These are phyloP conservation scores for Rosa lucieae DNA, from an alignment of 306 rosid species.

Conservation along the genomic window DNA sequence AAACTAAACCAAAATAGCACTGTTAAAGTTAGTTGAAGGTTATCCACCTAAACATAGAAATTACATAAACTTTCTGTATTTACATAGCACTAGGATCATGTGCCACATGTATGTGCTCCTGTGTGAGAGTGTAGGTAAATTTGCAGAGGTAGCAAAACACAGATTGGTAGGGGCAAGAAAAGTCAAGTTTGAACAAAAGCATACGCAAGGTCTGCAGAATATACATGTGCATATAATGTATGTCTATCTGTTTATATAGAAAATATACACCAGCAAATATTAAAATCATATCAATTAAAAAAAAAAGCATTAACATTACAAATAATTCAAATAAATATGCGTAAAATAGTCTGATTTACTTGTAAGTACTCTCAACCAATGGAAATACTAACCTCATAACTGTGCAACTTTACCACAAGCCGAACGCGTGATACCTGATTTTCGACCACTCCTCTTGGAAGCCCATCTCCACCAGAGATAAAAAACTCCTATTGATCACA, in stretches of 20 bases:
- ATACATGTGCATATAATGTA: not conserved
- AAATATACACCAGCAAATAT: not conserved
- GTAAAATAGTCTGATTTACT: not conserved
- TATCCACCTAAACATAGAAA: not conserved
- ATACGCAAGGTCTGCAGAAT: not conserved
- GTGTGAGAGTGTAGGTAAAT: not conserved
- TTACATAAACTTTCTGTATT: not conserved
- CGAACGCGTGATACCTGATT: constrained; percentile 89
- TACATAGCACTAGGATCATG: not conserved
- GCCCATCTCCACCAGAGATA: constrained; percentile 98
- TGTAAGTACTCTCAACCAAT: constrained; percentile 13
- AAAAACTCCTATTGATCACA: constrained; percentile 71
- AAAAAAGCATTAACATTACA: not conserved
- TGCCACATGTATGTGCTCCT: not conserved
- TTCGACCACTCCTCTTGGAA: constrained; percentile 96
- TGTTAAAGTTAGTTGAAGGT: not conserved
- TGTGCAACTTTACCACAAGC: constrained; percentile 71
- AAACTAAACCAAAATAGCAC: too few species aligned
- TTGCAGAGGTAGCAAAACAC: not conserved
- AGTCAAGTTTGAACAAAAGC: not conserved
- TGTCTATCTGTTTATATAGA: not conserved
- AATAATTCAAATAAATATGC: not conserved
- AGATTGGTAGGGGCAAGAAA: not conserved
- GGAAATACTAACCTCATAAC: constrained; percentile 68
- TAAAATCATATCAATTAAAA: not conserved